Conservation (phyloP, 73 alveolate genomes). For the Tetrahymena elliotti region DNA sequence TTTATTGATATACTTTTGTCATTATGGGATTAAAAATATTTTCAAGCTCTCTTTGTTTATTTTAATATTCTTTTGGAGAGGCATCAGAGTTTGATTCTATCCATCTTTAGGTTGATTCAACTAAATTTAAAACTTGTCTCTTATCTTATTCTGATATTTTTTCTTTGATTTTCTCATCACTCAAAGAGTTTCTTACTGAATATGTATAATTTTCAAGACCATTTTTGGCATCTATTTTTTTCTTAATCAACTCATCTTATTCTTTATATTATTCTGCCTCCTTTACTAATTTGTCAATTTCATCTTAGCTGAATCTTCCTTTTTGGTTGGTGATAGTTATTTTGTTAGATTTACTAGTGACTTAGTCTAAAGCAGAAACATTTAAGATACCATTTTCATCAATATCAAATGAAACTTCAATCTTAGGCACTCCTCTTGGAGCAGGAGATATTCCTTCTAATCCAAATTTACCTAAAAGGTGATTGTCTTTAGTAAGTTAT, state of each 20-base stretch:
- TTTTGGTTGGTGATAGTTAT: slow-evolving; percentile 38
- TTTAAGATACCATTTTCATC: slow-evolving; percentile 87
- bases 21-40: slow-evolving; percentile 81
- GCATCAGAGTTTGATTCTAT: slow-evolving; percentile 51
- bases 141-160: slow-evolving; percentile 47
- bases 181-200: slow-evolving; percentile 33
- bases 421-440: slow-evolving; percentile 93
- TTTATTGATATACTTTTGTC: slow-evolving; percentile 80
- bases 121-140: slow-evolving; percentile 13
- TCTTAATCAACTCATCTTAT: slow-evolving; percentile 44
- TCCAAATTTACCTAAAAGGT: slow-evolving; percentile 88
- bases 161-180: slow-evolving; percentile 58
- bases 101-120: slow-evolving; percentile 54
- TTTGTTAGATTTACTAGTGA: slow-evolving; percentile 60
- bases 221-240: slow-evolving; percentile 52
- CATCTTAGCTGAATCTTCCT: slow-evolving; percentile 42
- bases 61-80: slow-evolving; percentile 64
- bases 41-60: slow-evolving; percentile 73
- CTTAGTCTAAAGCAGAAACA: slow-evolving; percentile 79
- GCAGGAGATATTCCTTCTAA: slow-evolving; percentile 89
- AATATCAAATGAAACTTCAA: slow-evolving; percentile 83
- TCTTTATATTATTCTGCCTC: slow-evolving; percentile 50
- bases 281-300: slow-evolving; percentile 46
- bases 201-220: slow-evolving; percentile 37
- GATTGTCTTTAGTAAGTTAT: slow-evolving; percentile 87